These are phyloP conservation scores for Ophiocordyceps camponoti-rufipedis DNA, from an alignment of 2,329 filamentous ascomycete species.

Conservation along the genomic window DNA sequence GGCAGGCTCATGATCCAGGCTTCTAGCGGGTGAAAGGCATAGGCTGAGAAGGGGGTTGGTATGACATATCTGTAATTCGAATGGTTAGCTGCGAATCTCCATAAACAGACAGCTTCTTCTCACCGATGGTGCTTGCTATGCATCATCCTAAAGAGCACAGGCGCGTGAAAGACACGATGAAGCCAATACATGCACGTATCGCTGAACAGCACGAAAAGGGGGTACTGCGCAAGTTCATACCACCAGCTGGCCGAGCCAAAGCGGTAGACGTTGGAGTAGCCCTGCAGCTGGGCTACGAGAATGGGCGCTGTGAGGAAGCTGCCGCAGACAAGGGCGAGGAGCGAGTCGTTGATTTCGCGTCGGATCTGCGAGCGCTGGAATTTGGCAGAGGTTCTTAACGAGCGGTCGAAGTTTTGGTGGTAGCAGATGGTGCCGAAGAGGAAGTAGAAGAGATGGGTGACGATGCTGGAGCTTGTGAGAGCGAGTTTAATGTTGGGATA, in stretches of 20 bases:
- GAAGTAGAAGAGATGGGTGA: too few species aligned
- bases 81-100: too few species aligned
- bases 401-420: too few species aligned
- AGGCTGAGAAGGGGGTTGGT: constrained; percentile 2
- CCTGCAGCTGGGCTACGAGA: background rate
- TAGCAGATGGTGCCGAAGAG: too few species aligned
- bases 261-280: background rate
- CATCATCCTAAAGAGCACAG: constrained; percentile 15
- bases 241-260: background rate
- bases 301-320: background rate
- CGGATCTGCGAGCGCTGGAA: too few species aligned
- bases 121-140: constrained; percentile 2
- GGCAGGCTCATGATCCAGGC: constrained; percentile 1
- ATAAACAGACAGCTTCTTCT: too few species aligned
- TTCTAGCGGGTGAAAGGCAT: constrained; percentile 1
- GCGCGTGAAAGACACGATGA: constrained; percentile 54
- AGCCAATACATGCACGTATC: constrained; percentile 61
- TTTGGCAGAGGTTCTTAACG: too few species aligned
- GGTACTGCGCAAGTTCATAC: background rate
- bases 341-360: too few species aligned
- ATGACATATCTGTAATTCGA: background rate
- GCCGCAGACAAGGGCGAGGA: too few species aligned
- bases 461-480: too few species aligned
- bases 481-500: too few species aligned
- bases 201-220: constrained; percentile 64